A percentile compares a stretch with the other conserved stretches of the same genome.
phyloP scores from a whole-genome alignment of 768 basidiomycete species.

The Pleurotus djamor region DNA sequence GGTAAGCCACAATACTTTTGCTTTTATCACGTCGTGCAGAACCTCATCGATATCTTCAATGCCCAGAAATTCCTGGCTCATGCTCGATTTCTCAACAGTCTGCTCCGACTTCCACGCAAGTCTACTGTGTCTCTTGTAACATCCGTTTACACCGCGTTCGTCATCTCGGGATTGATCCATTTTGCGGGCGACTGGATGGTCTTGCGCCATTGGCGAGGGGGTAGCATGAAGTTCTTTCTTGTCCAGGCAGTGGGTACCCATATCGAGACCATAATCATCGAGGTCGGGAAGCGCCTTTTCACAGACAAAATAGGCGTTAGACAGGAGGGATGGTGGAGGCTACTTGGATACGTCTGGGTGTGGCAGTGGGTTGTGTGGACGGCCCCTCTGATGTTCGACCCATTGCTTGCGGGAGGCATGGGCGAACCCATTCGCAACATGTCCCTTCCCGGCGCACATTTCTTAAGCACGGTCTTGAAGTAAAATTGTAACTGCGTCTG shows the following conservation, averaged over 20 bases:
- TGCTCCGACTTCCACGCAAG: conserved; percentile 20
- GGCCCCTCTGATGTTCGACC: background rate
- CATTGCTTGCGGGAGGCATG: background rate
- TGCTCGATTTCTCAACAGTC: conserved; percentile 16
- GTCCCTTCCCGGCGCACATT: too few relatives aligned
- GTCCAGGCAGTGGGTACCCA: conserved; percentile 24
- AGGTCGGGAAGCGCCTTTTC: conserved; percentile 22
- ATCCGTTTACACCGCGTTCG: conserved; percentile 27
- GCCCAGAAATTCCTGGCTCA: conserved; percentile 12
- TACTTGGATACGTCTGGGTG: background rate
- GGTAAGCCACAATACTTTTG: conserved; percentile 12
- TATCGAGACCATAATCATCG: conserved; percentile 20
- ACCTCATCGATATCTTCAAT: background rate
- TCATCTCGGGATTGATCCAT: conserved; percentile 27
- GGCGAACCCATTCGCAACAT: background rate
- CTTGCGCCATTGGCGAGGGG: conserved; percentile 4
- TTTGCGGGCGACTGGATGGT: conserved; percentile 18
- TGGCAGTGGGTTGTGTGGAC: background rate
- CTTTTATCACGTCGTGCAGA: background rate
- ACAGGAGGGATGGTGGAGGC: too few relatives aligned
- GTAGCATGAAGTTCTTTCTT: conserved; percentile 20
- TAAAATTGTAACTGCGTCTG: too few relatives aligned
- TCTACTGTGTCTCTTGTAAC: conserved; percentile 19
- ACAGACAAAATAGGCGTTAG: background rate
- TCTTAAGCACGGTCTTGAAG: too few relatives aligned